Conservation (phyloP, 768 basidiomycete genomes). For the Cystofilobasidium capitatum region DNA sequence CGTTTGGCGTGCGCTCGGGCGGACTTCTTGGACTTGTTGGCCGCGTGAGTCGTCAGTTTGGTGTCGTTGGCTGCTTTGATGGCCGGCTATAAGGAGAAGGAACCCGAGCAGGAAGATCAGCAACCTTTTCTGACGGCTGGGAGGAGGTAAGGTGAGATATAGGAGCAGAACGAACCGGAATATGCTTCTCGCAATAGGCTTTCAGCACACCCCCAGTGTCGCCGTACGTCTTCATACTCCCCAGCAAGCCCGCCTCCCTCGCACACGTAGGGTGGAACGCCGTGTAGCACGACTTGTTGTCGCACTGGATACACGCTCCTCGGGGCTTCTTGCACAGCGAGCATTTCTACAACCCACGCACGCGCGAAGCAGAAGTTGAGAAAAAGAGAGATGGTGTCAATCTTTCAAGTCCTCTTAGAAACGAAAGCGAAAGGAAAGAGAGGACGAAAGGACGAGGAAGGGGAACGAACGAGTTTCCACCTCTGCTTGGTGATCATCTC, state of each 20-base stretch:
- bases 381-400: neutral
- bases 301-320: conserved; percentile 95
- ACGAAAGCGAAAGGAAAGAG: neutral
- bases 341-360: conserved; percentile 47
- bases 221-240: conserved; percentile 37
- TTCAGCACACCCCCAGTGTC: conserved; percentile 43
- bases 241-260: conserved; percentile 67
- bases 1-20: conserved; percentile 85
- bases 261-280: conserved; percentile 96
- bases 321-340: conserved; percentile 51
- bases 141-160: neutral
- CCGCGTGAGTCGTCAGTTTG: conserved; percentile 4
- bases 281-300: conserved; percentile 74
- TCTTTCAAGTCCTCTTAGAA: conserved; percentile 6
- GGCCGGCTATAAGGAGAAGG: neutral
- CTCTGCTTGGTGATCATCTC: conserved; percentile 78
- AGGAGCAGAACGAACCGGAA: conserved; percentile 55
- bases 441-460: conserved; percentile 3
- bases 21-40: conserved; percentile 48
- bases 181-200: conserved; percentile 81
- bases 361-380: neutral
- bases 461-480: conserved; percentile 74
- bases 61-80: conserved; percentile 5
- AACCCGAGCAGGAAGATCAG: neutral
- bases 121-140: neutral